These are phyloP conservation scores for Diaporthe caulivora DNA, from an alignment of 2,329 filamentous ascomycete genomes.

Conservation along the genomic window DNA sequence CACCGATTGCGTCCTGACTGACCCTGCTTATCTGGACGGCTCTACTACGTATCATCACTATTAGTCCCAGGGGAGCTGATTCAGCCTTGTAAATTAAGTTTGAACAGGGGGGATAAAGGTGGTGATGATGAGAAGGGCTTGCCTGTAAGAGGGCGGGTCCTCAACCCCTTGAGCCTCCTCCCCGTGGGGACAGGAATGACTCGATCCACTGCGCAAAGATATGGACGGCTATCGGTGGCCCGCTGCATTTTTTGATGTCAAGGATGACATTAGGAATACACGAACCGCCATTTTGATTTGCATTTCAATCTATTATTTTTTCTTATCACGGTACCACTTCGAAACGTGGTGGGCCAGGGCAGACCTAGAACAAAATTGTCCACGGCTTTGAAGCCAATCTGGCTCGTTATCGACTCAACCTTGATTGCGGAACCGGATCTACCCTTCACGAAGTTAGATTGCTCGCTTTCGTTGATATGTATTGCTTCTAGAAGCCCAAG, in stretches of 20 bases:
- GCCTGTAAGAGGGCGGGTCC: slow-evolving; percentile 8
- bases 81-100: slow-evolving; percentile 18
- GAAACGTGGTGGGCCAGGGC: slow-evolving; percentile 2
- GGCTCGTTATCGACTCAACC: neutral
- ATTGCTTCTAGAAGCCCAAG: neutral
- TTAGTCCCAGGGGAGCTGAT: neutral
- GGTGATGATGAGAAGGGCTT: neutral
- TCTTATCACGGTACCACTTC: slow-evolving; percentile 25
- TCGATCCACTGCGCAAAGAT: slow-evolving; percentile 13
- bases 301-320: neutral
- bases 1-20: neutral
- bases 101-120: neutral
- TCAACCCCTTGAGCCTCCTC: slow-evolving; percentile 15
- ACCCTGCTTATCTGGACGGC: slow-evolving; percentile 9
- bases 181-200: slow-evolving; percentile 20
- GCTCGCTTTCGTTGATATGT: neutral
- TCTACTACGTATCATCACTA: neutral
- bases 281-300: neutral
- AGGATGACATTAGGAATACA: neutral
- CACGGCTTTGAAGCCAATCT: slow-evolving; percentile 24
- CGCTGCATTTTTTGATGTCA: neutral
- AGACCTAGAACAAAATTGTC: neutral
- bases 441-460: neutral
- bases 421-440: neutral
- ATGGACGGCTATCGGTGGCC: slow-evolving; percentile 14